phyloP scores from a whole-genome alignment of 305 asterid species.

The Fraxinus sp. region DNA sequence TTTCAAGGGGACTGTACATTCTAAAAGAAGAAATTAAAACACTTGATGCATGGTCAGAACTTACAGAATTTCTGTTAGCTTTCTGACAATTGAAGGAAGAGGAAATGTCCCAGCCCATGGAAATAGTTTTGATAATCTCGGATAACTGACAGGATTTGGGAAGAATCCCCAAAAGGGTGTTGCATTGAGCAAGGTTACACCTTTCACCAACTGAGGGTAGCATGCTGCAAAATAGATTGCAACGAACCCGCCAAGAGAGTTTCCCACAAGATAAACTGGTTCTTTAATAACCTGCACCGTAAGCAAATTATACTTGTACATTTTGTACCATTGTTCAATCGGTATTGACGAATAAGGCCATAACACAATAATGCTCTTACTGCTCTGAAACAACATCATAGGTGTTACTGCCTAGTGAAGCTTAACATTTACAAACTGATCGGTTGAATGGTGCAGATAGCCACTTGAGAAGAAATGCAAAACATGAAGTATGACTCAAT shows the following conservation, averaged over 20 bases:
- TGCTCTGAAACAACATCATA: not conserved
- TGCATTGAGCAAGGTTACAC: conserved; percentile 81
- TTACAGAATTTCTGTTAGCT: conserved; percentile 59
- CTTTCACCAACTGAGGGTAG: conserved; percentile 75
- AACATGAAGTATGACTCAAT: not conserved
- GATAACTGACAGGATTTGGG: conserved; percentile 77
- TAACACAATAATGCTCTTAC: not conserved
- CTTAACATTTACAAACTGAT: not conserved
- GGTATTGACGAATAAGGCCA: not conserved
- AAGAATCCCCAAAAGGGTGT: conserved; percentile 94
- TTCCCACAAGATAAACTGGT: conserved; percentile 82
- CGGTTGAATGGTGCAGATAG: not conserved
- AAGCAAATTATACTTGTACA: not conserved
- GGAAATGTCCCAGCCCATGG: conserved; percentile 95
- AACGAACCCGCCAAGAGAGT: conserved; percentile 79
- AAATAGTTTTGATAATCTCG: conserved; percentile 60
- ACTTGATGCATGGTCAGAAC: conserved; percentile 26
- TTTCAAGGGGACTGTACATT: not conserved
- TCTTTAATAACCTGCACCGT: conserved; percentile 63
- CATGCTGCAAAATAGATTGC: conserved; percentile 76
- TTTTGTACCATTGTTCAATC: not conserved
- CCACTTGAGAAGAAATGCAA: not conserved
- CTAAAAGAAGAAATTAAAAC: not conserved
- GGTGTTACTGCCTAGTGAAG: not conserved
- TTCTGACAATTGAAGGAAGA: conserved; percentile 61